A percentile compares a stretch with the other conserved stretches of the same genome.
phyloP scores from a whole-genome alignment of 352 stramenopile genomes.

The Phytophthora citrophthora region DNA sequence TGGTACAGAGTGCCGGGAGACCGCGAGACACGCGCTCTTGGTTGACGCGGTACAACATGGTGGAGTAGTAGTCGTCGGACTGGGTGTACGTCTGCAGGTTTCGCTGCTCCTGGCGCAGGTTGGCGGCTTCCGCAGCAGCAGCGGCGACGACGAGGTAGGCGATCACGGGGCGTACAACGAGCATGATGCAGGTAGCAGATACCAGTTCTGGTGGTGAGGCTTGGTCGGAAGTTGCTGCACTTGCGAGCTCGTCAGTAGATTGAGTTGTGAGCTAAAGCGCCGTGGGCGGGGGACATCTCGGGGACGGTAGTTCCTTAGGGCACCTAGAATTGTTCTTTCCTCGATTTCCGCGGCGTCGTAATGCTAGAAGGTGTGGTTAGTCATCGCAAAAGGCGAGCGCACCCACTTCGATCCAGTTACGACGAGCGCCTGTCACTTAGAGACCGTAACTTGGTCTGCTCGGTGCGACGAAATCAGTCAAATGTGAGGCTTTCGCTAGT shows the following conservation, averaged over 20 bases:
- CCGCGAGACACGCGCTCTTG: conserved; percentile 36
- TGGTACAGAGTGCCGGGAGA: conserved; percentile 40
- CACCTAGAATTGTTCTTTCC: conserved; percentile 6
- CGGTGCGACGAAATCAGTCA: conserved; percentile 29
- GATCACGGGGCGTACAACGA: conserved; percentile 15
- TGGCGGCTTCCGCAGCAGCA: conserved; percentile 16
- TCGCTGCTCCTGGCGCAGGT: conserved; percentile 20
- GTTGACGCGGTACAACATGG: conserved; percentile 54
- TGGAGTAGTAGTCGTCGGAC: conserved; percentile 24
- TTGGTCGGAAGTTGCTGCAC: conserved; percentile 17
- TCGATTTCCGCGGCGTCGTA: neutral
- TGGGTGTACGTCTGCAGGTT: conserved; percentile 29
- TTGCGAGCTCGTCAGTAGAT: conserved; percentile 17
- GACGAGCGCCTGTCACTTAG: conserved; percentile 8
- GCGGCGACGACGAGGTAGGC: conserved; percentile 10
- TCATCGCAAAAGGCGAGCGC: conserved; percentile 8
- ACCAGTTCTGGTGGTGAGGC: conserved; percentile 17
- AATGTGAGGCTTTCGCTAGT: conserved; percentile 6
- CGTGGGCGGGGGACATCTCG: no score
- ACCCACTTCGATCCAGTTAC: conserved; percentile 24
- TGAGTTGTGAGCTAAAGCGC: conserved; percentile 22
- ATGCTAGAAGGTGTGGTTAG: neutral
- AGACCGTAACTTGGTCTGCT: conserved; percentile 17
- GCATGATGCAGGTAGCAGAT: conserved; percentile 13
- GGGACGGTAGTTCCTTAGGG: no score